Base-by-base conservation (phyloP, 768 basidiomycete species). In the Podaxis pistillaris region DNA sequence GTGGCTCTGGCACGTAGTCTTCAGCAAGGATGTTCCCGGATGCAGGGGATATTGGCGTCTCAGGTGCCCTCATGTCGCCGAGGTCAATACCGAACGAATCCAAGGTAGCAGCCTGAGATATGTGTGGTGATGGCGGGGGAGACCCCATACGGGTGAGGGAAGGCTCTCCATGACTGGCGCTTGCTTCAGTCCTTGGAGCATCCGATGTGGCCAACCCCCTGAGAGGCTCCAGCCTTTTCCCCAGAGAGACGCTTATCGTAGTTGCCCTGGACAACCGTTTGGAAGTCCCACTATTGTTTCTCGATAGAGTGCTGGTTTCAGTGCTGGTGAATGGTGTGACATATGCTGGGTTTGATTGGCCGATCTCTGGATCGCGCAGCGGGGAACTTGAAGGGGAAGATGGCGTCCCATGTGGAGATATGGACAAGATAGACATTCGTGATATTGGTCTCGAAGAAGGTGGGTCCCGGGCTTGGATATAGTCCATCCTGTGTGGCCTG, bases 21-120 rank as follows among this genome's bases (percentile, higher is more conserved):
- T 41, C 56, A 17, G 13, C 26, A 38, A 3, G 3, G 12, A 24
- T 3, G 24, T 22, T 28, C 50, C 38, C 49, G 24, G 22, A 13
- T 41, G 24, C 4, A 24, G 36, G 47, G 12, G 58, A 60, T 22
- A 12, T 62, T 8, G 61, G 54, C 4, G 61, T 56, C 11, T 50
- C 54, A 24, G 51, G 54, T 6, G 41, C n/a, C 46, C 55, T 40
- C 54, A 62, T 38, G 36, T 62, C 61, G 24, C 44, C 26, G 22
- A 62, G 52, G 36, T 50, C 53, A 26, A 52, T 12, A 7, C 15
- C 37, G 13, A 13, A 13, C 33, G 6, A 22, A 5, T 47, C 52
- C 5, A 47, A 19, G 9, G 37, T 24, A 4, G 17, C 3, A 28
- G 9, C 8, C n/a, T 44, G 44, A 13, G 36, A 47, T 11, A 13